Base-by-base conservation (phyloP, 2,329 filamentous ascomycete species). In the Pseudopithomyces maydicus region DNA sequence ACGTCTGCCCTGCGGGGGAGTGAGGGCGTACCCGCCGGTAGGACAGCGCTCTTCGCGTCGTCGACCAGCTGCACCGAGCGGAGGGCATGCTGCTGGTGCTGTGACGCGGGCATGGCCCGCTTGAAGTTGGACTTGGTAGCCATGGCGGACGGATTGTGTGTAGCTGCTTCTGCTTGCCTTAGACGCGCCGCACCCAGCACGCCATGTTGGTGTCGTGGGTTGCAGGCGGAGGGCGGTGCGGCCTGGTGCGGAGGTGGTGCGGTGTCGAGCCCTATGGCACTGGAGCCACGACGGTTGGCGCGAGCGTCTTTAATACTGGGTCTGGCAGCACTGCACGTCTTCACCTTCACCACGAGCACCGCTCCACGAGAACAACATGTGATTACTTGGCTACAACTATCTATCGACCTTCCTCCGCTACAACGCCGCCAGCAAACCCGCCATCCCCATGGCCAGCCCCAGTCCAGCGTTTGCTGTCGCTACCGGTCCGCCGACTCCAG, bases 21-120 rank as follows among this genome's bases (percentile, higher is more conserved):
- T 22, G 19, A 32, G 29, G 33, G 64, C 81, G 62, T 82, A 92
- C 91, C 91, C 75, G 91, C 92, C 61, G 94, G 94, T 33, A 98
- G 83, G 39, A 87, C 84, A 22, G 93, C 86, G 26, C 26, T 29
- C 77, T 91, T 92, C 38, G 85, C 84, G 54, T 91, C 88, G 58
- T 90, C 87, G 57, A 93, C 81, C 82, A 97, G 91, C 75, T 91
- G 87, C 19, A 92, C 90, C 62, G 89, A 88, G 70, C 89, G 90
- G 67, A 98, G 81, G 43, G 91, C 90, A 58, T 87, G 86, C 66
- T 96, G 79, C 75, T 85, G 64, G 42, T 57, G 58, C 54, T 66
- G 63, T 35, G 57, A 54, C 52, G 63, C 57, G 54, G 71, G 67
- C 64, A 70, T 12, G 49, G 74, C 77, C 72, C 81, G 80, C 72